These are phyloP conservation scores for Backusella tarrabulga DNA, from an alignment of 192 early-diverging fungal species.

Conservation along the genomic window DNA sequence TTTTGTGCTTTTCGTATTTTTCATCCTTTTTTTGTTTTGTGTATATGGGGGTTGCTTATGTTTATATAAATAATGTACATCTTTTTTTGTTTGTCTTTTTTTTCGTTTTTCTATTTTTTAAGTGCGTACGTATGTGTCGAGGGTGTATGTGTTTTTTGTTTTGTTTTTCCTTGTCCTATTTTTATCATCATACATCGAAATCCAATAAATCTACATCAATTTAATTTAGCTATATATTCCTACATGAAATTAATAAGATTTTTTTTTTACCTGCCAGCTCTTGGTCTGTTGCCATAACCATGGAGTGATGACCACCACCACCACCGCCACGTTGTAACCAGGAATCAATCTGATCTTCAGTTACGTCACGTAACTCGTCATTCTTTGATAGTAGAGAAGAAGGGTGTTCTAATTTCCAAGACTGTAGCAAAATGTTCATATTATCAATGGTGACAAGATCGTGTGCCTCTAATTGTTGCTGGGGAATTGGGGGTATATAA, in stretches of 20 bases:
- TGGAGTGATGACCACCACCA: not conserved
- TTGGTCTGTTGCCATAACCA: constrained; percentile 16
- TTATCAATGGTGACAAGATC: not conserved
- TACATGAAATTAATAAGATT: not conserved
- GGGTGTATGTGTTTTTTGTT: not conserved
- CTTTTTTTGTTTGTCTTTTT: not conserved
- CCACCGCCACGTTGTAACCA: constrained; percentile 14
- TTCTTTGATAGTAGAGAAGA: not conserved
- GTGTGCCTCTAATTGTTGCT: not conserved
- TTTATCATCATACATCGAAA: not conserved
- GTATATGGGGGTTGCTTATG: not conserved
- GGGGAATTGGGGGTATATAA: constrained; percentile 12
- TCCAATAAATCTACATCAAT: constrained; percentile 4
- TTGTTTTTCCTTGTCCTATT: not conserved
- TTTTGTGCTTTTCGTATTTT: not conserved
- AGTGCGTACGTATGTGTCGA: not conserved
- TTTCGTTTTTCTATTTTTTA: not conserved
- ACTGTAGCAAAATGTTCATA: constrained; percentile 3
- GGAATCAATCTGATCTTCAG: constrained; percentile 13
- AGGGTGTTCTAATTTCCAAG: not conserved
- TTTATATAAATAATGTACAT: constrained; percentile 6
- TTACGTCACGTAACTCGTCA: constrained; percentile 6
- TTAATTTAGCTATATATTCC: not conserved
- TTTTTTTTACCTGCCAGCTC: constrained; percentile 11
- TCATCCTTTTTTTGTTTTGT: not conserved